Base-by-base conservation (phyloP, 495 filamentous ascomycete species). In the Sordaria brevicollis region DNA sequence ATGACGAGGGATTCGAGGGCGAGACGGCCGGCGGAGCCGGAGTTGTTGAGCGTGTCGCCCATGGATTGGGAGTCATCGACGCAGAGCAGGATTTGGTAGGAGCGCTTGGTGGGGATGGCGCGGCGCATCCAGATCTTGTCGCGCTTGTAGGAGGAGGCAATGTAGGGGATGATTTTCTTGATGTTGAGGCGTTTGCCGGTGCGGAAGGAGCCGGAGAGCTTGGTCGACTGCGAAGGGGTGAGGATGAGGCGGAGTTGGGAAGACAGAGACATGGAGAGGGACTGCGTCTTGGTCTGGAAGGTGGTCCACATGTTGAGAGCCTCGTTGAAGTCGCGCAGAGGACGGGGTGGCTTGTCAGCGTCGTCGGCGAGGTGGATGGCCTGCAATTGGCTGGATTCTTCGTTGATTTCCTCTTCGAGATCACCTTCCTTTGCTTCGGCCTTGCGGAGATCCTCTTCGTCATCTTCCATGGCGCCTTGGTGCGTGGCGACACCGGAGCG, bases 51-150 rank as follows among this genome's bases (percentile, higher is more conserved):
- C 5, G 4, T 7, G 67, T 86, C 86, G 4, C 89, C 86, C 96
- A 99, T 99, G 69, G 89, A 92, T 75, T 90, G 92, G 74, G 90
- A 93, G 81, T 99, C 96, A 79, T 99, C 96, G 37, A 99, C 92
- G 37, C 96, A 94, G 49, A 99, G 90, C 84, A 98, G 88, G 79
- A 99, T 93, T 78, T 99, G 96, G 79, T 98, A 98, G 71, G 90
- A 89, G 25, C 96, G 91, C 79, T 97, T 97, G 66, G 88, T 92
- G 3, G 96, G 96, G 67, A 94, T 89, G 13, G 89, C 90, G 66
- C 96, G 88, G 10, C 96, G 89, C 91, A 98, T 96, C 96, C 96
- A 99, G 81, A 99, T 99, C 83, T 98, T 98, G 86, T 99, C 96
- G 70, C 94, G 91, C 86, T 97, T 97, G 86, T 96, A 99, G 71